Base-by-base conservation (phyloP, 2,329 filamentous ascomycete species). In the Fusarium sp. region DNA sequence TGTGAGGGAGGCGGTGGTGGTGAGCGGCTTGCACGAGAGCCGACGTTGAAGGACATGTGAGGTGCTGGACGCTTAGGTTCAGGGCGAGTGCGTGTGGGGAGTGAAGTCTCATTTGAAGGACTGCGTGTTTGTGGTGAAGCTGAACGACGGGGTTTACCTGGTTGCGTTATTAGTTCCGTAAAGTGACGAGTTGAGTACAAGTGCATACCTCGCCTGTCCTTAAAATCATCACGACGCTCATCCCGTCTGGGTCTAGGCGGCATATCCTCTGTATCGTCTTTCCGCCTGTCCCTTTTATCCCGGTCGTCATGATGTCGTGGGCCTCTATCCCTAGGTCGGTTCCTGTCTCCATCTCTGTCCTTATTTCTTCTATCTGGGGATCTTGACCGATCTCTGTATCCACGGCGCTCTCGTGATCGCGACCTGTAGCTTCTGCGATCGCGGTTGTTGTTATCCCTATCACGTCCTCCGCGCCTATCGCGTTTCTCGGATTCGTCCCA, bases 401-500 rank as follows among this genome's bases (percentile, higher is more conserved):
- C 65, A 19, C 70, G 76, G 7, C 77, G 74, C 39, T 81, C 79
- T 30, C 73, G 73, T 34, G 78, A 77, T 24, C 78, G 67, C 14
- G 74, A 76, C 39, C 79, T 75, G 59, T 79, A 75, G 23, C 74
- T 70, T 62, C 75, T 71, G 6, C 76, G 69, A 48, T 77, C 74
- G 38, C 77, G 71, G 48, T 77, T 74, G 39, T 73, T 69, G 46
- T 76, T 36, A n/a, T 36, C 74, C 5, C 73, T 67, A n/a, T 76
- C 71, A 50, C 69, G 64, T 17, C 71, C 70, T 39, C 72, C 69
- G 12, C 75, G 70, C 26, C 78, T 76, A 52, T 76, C 76, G 52
- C 77, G 78, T 19, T 80, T 78, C 54, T 83, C 81, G 12, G 81
- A 78, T 40, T 85, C 83, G 64, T 91, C 88, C 86, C 87, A 88